Conservation (phyloP, 2,329 filamentous ascomycete genomes). For the Scytalidium lignicola region DNA sequence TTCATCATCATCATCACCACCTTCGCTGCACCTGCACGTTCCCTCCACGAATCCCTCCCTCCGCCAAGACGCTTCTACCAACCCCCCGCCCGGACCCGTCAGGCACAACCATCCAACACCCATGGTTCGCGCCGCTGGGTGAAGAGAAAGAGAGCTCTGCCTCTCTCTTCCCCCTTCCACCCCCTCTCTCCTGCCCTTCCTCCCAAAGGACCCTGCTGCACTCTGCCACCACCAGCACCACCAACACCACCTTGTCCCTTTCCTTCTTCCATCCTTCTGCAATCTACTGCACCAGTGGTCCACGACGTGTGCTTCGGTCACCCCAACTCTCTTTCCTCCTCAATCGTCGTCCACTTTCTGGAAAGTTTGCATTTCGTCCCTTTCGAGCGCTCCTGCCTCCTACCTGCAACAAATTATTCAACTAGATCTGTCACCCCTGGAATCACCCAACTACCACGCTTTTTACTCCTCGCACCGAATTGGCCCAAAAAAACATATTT, state of each 20-base stretch:
- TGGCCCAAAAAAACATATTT: conserved; percentile 14
- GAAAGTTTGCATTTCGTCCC: background rate
- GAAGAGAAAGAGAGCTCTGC: no score
- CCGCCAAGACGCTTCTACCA: background rate
- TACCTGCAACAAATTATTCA: background rate
- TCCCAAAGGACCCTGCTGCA: no score
- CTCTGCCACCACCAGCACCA: background rate
- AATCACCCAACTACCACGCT: background rate
- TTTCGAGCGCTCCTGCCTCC: background rate
- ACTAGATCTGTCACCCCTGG: background rate
- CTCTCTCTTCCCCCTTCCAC: no score
- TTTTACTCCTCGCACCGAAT: conserved; percentile 7
- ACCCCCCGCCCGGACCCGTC: background rate
- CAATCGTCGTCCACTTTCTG: background rate
- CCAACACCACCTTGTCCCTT: background rate
- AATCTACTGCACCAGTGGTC: background rate
- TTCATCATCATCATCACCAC: no score
- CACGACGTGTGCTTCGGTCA: background rate
- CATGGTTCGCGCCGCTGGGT: no score
- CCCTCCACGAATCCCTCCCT: background rate
- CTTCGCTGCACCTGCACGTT: background rate
- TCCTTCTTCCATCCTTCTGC: background rate
- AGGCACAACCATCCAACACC: background rate
- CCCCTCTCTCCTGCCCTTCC: no score
- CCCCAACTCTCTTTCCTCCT: background rate